Percentiles rank a stretch among this genome's conserved stretches.
Conservation (phyloP, 805 yeast species). For the Sugiyamaella valdiviana region DNA sequence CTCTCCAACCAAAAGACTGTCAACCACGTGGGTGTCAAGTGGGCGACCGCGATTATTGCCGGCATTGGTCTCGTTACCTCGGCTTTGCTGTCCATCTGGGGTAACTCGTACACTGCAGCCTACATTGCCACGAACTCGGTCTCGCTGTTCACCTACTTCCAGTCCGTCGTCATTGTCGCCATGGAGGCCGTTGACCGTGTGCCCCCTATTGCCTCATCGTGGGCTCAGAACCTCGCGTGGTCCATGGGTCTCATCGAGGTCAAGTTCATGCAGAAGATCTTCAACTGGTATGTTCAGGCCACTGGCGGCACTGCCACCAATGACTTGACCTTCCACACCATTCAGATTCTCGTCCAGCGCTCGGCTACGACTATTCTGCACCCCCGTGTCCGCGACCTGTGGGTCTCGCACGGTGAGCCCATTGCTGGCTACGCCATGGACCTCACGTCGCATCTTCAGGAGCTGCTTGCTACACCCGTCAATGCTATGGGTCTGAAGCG, state of each 20-base stretch:
- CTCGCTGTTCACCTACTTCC: conserved; percentile 80
- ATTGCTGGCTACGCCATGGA: neutral
- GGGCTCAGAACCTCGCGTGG: conserved; percentile 93
- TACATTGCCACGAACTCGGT: conserved; percentile 83
- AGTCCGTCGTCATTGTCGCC: conserved; percentile 72
- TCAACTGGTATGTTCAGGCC: conserved; percentile 90
- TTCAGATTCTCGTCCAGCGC: conserved; percentile 67
- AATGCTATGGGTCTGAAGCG: neutral
- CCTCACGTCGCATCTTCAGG: neutral
- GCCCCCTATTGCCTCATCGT: conserved; percentile 88
- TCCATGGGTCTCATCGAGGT: conserved; percentile 84
- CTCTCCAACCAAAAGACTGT: conserved; percentile 77
- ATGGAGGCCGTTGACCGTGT: conserved; percentile 81
- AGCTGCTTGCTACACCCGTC: neutral
- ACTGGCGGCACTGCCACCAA: conserved; percentile 84
- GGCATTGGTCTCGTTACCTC: conserved; percentile 81
- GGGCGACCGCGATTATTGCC: conserved; percentile 90
- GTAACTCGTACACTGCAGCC: conserved; percentile 84
- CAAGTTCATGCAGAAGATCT: conserved; percentile 74
- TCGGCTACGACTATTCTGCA: neutral
- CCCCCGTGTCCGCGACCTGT: conserved; percentile 7
- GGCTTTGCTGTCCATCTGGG: conserved; percentile 77
- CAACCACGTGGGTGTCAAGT: conserved; percentile 71
- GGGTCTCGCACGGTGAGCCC: conserved; percentile 5
- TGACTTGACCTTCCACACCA: conserved; percentile 50